Conservation (phyloP, 2,329 filamentous ascomycete species). For the Aureobasidium sp. region DNA sequence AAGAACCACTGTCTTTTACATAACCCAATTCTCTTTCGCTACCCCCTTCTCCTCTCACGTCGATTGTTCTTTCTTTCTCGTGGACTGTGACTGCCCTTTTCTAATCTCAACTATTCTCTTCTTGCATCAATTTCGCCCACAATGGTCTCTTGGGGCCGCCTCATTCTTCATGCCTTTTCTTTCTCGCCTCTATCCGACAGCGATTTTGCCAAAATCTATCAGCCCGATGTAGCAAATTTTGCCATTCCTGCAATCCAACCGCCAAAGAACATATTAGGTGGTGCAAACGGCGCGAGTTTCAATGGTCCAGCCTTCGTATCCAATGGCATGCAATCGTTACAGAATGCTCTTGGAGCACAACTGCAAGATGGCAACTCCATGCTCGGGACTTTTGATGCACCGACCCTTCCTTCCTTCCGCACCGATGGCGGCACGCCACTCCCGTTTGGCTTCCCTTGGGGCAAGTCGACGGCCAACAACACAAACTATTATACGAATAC, state of each 20-base stretch:
- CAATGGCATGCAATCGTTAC: constrained; percentile 6
- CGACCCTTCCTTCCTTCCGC: constrained; percentile 26
- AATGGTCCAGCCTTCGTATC: constrained; percentile 17
- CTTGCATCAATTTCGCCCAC: background rate
- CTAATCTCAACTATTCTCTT: background rate
- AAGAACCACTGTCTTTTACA: background rate
- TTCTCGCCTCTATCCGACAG: background rate
- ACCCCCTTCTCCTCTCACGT: background rate
- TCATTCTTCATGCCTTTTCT: constrained; percentile 13
- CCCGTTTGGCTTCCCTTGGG: constrained; percentile 33
- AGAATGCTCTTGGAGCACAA: constrained; percentile 12
- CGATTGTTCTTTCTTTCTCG: background rate
- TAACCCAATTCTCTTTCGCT: background rate
- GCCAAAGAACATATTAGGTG: background rate
- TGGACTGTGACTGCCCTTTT: background rate
- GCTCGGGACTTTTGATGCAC: constrained; percentile 26
- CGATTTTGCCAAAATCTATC: constrained; percentile 3
- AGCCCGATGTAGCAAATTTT: background rate
- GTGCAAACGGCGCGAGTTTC: background rate
- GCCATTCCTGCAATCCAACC: background rate
- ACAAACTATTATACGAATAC: constrained; percentile 33
- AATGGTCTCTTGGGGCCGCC: constrained; percentile 12
- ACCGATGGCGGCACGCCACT: constrained; percentile 26
- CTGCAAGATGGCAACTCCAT: constrained; percentile 23
- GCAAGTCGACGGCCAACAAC: constrained; percentile 30